Evolutionary conservation across 140 eudicot species (phyloP), one percentile per base, ranked within the genome.

Genomic region (Oenanthe javanica): DNA sequence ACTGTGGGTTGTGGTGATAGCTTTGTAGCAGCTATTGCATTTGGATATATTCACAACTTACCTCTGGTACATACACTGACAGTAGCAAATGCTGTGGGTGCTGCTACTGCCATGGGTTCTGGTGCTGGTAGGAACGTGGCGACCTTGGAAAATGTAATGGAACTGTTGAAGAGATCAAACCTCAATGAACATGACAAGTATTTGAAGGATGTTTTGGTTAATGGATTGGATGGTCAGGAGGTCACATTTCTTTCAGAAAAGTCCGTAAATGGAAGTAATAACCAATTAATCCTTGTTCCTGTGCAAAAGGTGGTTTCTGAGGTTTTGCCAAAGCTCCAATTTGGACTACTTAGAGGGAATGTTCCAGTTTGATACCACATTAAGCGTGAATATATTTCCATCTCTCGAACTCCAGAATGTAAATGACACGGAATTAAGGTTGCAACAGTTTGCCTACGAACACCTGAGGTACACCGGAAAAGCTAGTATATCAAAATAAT

Each of bases 1-100:
- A 93, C 99, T 36, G 99, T 95, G 82, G 98, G 99, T 18, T 95
- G 99, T 80, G 99, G 99, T 66, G 99, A 95, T 88, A 95, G 99
- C 77, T 95, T 85, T 48, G 97, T 95, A 85, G 97, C 99, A 59
- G 98, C 97, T 40, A 86, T 93, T 59, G 99, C 97, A 25, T 95
- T 83, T 78, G 98, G 98, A 40, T 95, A 83, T 81, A 93, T 95
- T 84, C 92, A 89, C 83, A 81, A 84, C 43, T 77, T 95, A 91
- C 96, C 98, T 5, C 82, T 85, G 86, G 89, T 89, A 23, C 70
- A 88, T 47, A 91, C 97, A 42, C 78, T 92, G 82, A 87, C 96
- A 18, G 61, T 93, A 9, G 98, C 99, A 76, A 93, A 95, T 79
- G 99, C 98, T 18, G 98, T 95, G 36, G 99, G 99, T 66, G 97